Evolutionary conservation across 2,329 filamentous ascomycete species (phyloP).

Genomic region (Aspergillus intermedius): DNA sequence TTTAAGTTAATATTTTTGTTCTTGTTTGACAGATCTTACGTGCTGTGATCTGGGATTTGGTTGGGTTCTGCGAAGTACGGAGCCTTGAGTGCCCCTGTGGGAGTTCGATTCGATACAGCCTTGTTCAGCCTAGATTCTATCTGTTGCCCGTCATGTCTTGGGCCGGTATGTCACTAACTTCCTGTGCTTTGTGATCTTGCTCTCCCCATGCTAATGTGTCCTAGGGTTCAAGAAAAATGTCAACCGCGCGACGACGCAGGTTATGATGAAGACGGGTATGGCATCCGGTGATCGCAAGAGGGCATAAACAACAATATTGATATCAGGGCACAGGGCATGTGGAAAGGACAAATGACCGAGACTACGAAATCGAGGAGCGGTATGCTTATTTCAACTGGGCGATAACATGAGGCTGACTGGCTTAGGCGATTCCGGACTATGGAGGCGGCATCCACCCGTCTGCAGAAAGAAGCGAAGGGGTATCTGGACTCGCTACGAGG

Average conservation of each 20-base stretch:
- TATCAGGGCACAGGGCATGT: conserved; percentile 63
- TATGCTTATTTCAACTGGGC: conserved; percentile 28
- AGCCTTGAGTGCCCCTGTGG: not conserved
- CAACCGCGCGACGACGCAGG: conserved; percentile 96
- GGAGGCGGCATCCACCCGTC: conserved; percentile 83
- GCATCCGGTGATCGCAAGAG: conserved; percentile 9
- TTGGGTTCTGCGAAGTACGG: too few species aligned
- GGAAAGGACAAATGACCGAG: conserved; percentile 95
- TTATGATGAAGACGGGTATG: conserved; percentile 98
- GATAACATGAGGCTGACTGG: conserved; percentile 9
- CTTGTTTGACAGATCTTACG: not conserved
- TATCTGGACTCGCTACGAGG: conserved; percentile 93
- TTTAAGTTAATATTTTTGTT: conserved; percentile 6
- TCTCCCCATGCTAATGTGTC: conserved; percentile 2
- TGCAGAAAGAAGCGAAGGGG: conserved; percentile 97
- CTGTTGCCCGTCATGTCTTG: conserved; percentile 54
- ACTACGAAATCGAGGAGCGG: conserved; percentile 97
- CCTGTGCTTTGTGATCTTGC: not conserved
- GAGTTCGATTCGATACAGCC: conserved; percentile 3
- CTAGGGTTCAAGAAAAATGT: conserved; percentile 91
- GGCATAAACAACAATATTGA: not conserved
- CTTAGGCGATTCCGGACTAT: conserved; percentile 88
- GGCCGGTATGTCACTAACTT: conserved; percentile 50
- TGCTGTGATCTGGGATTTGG: not conserved
- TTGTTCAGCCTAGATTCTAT: conserved; percentile 5